A percentile compares a stretch with the other conserved stretches of the same genome.
Evolutionary conservation across 352 stramenopile genomes (phyloP).

Genomic region (Globisporangium solare): DNA sequence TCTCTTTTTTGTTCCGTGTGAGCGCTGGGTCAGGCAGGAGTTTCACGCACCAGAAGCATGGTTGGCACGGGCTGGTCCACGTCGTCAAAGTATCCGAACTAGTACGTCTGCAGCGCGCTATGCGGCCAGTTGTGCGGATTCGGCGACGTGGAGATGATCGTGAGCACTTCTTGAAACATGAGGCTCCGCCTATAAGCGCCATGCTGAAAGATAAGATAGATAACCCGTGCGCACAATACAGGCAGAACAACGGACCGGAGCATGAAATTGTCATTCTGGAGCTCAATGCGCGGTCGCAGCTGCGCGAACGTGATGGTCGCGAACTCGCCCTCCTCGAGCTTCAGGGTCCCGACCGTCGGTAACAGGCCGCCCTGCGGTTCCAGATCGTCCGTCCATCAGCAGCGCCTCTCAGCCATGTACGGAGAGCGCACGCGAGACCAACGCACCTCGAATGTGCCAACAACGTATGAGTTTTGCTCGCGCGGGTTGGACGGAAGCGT

Average conservation of each 20-base stretch:
- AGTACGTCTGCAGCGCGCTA: constrained; percentile 71
- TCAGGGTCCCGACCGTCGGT: constrained; percentile 58
- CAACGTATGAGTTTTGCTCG: constrained; percentile 73
- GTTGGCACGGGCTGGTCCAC: constrained; percentile 31
- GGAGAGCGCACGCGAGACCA: neutral
- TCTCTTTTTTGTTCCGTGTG: no score
- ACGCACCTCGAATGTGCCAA: constrained; percentile 57
- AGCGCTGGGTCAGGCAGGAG: neutral
- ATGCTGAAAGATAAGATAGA: no score
- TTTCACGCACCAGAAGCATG: constrained; percentile 33
- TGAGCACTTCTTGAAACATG: constrained; percentile 75
- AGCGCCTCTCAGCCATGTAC: neutral
- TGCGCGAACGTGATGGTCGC: constrained; percentile 54
- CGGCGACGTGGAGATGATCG: constrained; percentile 46
- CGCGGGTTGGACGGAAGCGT: constrained; percentile 62
- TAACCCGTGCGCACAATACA: no score
- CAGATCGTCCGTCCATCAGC: neutral
- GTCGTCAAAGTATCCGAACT: constrained; percentile 61
- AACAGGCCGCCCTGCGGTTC: constrained; percentile 43
- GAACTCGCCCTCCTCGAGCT: constrained; percentile 55
- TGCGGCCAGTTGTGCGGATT: constrained; percentile 64
- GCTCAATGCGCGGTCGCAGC: constrained; percentile 59
- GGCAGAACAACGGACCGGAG: constrained; percentile 25
- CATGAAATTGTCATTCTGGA: constrained; percentile 58
- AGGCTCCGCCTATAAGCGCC: constrained; percentile 31